phyloP scores from a whole-genome alignment of 1,284 basidiomycete genomes.

The Spongispora temasekensis region DNA sequence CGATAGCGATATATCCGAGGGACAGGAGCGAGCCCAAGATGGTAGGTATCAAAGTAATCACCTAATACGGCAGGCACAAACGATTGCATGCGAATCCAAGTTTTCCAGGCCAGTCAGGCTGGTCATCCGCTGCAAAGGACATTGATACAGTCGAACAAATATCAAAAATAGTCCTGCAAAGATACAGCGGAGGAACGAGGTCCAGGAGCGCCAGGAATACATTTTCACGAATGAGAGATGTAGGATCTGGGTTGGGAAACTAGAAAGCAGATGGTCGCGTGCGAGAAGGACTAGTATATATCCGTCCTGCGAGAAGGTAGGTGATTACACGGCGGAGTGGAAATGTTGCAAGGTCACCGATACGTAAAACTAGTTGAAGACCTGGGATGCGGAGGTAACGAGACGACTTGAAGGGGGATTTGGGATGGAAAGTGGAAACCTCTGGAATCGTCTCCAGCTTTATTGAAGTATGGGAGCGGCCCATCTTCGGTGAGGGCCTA shows the following conservation, averaged over 20 bases:
- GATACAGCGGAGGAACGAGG: slow-evolving; percentile 10
- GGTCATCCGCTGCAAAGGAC: slow-evolving; percentile 3
- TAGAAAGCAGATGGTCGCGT: slow-evolving; percentile 14
- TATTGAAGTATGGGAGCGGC: slow-evolving; percentile 25
- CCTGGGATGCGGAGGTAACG: slow-evolving; percentile 28
- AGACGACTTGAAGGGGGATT: slow-evolving; percentile 9
- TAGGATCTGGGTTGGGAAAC: slow-evolving; percentile 7
- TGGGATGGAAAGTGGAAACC: slow-evolving; percentile 34
- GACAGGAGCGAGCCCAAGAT: slow-evolving; percentile 19
- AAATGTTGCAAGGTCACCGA: slow-evolving; percentile 31
- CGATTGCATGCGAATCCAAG: slow-evolving; percentile 2
- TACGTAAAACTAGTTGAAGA: slow-evolving; percentile 29
- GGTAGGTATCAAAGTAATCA: slow-evolving; percentile 31
- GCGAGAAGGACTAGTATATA: slow-evolving; percentile 23
- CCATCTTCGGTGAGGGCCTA: slow-evolving; percentile 31
- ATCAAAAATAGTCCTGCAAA: slow-evolving; percentile 10
- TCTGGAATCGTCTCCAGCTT: slow-evolving; percentile 39
- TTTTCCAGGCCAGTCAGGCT: background rate
- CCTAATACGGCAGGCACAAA: slow-evolving; percentile 33
- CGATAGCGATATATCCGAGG: background rate
- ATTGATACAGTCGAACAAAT: slow-evolving; percentile 20
- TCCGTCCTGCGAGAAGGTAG: slow-evolving; percentile 26
- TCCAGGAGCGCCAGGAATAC: slow-evolving; percentile 10
- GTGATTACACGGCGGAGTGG: slow-evolving; percentile 28
- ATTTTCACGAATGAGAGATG: slow-evolving; percentile 1